These are phyloP conservation scores for Alternaria ethzedia DNA, from an alignment of 2,329 filamentous ascomycete species.

Conservation along the genomic window DNA sequence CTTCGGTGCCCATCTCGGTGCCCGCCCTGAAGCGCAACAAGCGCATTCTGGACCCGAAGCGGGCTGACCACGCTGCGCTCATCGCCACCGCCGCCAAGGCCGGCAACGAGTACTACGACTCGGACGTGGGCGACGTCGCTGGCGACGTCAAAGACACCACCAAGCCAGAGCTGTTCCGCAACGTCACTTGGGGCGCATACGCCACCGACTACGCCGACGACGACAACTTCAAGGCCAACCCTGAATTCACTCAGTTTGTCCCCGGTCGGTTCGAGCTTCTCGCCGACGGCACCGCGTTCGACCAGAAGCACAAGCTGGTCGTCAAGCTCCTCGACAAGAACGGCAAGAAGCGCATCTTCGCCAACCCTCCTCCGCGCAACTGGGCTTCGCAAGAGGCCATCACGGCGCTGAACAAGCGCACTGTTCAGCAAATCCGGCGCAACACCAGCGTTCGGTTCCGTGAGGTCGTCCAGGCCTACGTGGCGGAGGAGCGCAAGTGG, in stretches of 20 bases:
- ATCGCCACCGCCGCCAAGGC: conserved; percentile 26
- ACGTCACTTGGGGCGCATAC: conserved; percentile 31
- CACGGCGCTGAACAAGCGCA: conserved; percentile 38
- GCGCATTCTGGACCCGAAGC: conserved; percentile 27
- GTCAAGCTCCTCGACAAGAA: conserved; percentile 31
- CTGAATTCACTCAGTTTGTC: conserved; percentile 34
- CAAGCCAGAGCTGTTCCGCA: conserved; percentile 33
- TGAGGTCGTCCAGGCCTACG: conserved; percentile 28
- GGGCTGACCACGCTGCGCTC: conserved; percentile 25
- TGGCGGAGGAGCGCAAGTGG: conserved; percentile 32
- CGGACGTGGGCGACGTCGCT: conserved; percentile 25
- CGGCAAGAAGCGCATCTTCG: conserved; percentile 30
- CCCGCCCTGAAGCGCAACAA: conserved; percentile 26
- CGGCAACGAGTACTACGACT: conserved; percentile 35
- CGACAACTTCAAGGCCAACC: conserved; percentile 19
- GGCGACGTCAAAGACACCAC: conserved; percentile 22
- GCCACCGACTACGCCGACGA: conserved; percentile 18
- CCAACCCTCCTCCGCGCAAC: conserved; percentile 35
- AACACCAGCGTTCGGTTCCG: conserved; percentile 35
- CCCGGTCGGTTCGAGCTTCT: conserved; percentile 36
- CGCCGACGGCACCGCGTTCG: conserved; percentile 24
- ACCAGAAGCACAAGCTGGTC: conserved; percentile 39
- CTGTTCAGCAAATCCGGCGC: conserved; percentile 40
- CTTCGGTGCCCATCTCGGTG: background rate
- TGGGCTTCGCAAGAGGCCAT: conserved; percentile 36